Conservation (phyloP, 2,329 filamentous ascomycete species). For the Colletotrichum navitas region DNA sequence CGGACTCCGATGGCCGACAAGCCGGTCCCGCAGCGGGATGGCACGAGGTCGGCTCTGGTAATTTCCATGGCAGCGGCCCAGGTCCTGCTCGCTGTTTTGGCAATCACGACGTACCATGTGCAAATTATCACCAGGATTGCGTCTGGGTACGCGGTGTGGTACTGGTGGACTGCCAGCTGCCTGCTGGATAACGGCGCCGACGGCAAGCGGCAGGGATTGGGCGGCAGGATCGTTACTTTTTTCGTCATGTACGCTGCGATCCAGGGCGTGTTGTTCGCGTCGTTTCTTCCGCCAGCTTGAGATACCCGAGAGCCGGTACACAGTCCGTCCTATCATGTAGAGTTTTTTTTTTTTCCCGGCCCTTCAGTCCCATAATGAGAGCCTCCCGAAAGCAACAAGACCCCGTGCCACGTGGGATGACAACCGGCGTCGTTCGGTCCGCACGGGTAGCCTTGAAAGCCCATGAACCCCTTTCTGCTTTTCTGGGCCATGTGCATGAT, state of each 20-base stretch:
- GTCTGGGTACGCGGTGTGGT: conserved; percentile 91
- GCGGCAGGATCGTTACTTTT: conserved; percentile 66
- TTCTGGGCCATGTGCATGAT: neutral
- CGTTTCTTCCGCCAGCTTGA: conserved; percentile 87
- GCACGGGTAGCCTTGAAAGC: conserved; percentile 24
- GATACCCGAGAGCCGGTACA: conserved; percentile 13
- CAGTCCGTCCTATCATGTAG: conserved; percentile 10
- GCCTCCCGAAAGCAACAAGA: neutral
- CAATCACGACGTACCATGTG: conserved; percentile 87
- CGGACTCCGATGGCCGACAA: conserved; percentile 28
- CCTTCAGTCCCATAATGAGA: neutral
- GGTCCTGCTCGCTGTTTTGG: conserved; percentile 76
- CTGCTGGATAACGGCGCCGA: conserved; percentile 51
- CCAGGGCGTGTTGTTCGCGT: conserved; percentile 87
- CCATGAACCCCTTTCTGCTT: neutral
- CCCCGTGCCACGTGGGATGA: conserved; percentile 8
- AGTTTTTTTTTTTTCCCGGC: neutral
- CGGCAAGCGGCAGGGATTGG: conserved; percentile 49
- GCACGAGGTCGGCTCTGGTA: conserved; percentile 50
- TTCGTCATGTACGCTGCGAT: conserved; percentile 87
- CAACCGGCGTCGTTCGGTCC: neutral
- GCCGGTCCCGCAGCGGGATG: neutral
- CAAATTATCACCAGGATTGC: conserved; percentile 93
- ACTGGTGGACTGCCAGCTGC: conserved; percentile 78
- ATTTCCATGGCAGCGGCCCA: conserved; percentile 78